Base-by-base conservation (phyloP, 2,329 filamentous ascomycete genomes). In the Onygenales sp. region DNA sequence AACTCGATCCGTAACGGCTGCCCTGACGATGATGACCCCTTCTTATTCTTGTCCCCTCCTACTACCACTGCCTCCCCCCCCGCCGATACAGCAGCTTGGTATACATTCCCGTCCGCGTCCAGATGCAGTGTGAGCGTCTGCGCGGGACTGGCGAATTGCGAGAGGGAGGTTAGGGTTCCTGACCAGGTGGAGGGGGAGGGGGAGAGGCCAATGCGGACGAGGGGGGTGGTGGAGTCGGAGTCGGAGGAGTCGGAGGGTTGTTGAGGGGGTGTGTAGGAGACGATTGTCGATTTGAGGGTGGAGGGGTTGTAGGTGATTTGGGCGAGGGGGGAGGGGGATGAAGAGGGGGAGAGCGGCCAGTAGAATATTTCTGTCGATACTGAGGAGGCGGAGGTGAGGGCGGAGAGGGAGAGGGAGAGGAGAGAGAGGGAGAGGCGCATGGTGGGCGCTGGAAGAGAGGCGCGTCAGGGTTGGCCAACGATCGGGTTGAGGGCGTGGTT, bases 191-290 rank as follows among this genome's bases (percentile, higher is more conserved):
- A 54, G 1, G 63, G 10, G 43, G 37, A 66, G 40, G 61, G 79
- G 60, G 72, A 77, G 36, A 80, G 74, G 55, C 77, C 79, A 6
- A 82, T 69, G 40, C 77, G 74, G 45, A 80, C 67, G 58, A 82
- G 76, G 68, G 40, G 52, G 42, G 47, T 60, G 47, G 54, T 57
- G 36, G 52, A 56, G 33, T 49, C 54, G 37, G 53, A 44, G 33
- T 51, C 49, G 14, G 54, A 34, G 14, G 54, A 34, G 34, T 40
- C 32, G 47, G 37, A 27, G 14, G 45, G 37, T 27, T 21, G 32
- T 6, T 45, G 56, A 6, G 71, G 70, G 34, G 70, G 68, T 4
- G 67, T 64, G 59, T 71, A 74, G 14, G 70, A 68, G 9, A 67
- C 55, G 9, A 74, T 59, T 32, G 66, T 61, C 42, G 69, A 64